Conservation (phyloP, 108 stramenopile species). For the Cylindrotheca closterium region DNA sequence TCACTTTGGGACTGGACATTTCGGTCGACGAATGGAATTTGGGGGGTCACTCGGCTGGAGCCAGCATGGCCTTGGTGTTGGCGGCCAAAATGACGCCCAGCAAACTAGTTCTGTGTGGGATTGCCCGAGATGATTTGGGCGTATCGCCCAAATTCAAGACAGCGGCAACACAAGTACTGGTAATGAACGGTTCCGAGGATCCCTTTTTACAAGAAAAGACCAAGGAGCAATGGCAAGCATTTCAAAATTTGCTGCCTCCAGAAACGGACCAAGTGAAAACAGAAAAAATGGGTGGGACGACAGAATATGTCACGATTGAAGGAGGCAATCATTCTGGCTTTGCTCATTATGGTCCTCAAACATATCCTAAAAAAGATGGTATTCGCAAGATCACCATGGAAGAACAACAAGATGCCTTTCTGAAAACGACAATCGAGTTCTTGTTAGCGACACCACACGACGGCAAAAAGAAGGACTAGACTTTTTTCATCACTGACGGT, state of each 20-base stretch:
- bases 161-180: background rate
- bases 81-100: slow-evolving; percentile 1
- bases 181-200: slow-evolving; percentile 16
- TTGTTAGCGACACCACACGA: too few species aligned
- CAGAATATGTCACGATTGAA: background rate
- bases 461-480: too few species aligned
- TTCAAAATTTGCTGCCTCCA: background rate
- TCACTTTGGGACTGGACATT: slow-evolving; percentile 21
- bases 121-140: background rate
- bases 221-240: background rate
- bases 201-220: background rate
- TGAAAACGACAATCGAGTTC: slow-evolving; percentile 15
- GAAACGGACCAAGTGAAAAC: too few species aligned
- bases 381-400: slow-evolving; percentile 21
- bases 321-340: slow-evolving; percentile 40
- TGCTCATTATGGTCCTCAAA: slow-evolving; percentile 34
- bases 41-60: slow-evolving; percentile 59
- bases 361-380: slow-evolving; percentile 19
- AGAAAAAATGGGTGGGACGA: too few species aligned
- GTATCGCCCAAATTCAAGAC: background rate
- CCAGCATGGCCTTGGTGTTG: slow-evolving; percentile 3
- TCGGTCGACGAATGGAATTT: slow-evolving; percentile 39
- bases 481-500: too few species aligned
- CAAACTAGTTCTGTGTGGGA: slow-evolving; percentile 6
- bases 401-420: slow-evolving; percentile 21